phyloP scores from a whole-genome alignment of 2,329 filamentous ascomycete genomes.

The Chrysoporthe deuterocubensis region DNA sequence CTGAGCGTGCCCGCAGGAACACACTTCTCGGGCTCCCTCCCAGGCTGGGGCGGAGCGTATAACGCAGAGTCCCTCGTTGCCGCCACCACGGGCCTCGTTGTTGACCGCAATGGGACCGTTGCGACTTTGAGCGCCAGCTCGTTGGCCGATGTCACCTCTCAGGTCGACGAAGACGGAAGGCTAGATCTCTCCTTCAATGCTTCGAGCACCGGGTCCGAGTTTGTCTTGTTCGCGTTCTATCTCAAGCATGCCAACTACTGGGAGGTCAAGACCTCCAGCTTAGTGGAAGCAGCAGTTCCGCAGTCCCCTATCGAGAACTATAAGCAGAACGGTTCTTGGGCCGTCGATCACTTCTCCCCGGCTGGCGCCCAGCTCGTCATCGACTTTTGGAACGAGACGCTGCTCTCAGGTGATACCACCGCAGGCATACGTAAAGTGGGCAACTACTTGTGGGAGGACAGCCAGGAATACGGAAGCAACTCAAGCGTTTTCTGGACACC shows the following conservation, averaged over 20 bases:
- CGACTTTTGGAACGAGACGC: conserved; percentile 44
- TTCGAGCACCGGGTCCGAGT: conserved; percentile 9
- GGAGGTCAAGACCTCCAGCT: conserved; percentile 13
- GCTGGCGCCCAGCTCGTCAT: conserved; percentile 41
- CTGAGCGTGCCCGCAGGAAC: conserved; percentile 36
- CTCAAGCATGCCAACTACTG: conserved; percentile 12
- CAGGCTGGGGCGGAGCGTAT: conserved; percentile 43
- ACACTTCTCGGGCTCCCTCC: conserved; percentile 38
- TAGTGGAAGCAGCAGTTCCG: conserved; percentile 7
- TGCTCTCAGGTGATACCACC: conserved; percentile 39
- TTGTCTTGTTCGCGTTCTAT: conserved; percentile 24
- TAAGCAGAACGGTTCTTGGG: conserved; percentile 33
- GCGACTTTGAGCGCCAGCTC: conserved; percentile 19
- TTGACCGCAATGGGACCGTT: conserved; percentile 22
- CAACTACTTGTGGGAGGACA: conserved; percentile 43
- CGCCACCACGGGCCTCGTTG: conserved; percentile 20
- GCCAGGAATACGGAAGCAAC: conserved; percentile 37
- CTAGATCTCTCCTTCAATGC: conserved; percentile 8
- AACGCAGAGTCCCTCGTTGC: conserved; percentile 35
- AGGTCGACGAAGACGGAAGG: conserved; percentile 15
- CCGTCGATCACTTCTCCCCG: conserved; percentile 41
- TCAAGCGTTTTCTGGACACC: conserved; percentile 44
- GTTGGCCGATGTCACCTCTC: conserved; percentile 20
- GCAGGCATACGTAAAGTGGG: conserved; percentile 39
- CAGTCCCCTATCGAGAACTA: conserved; percentile 15